phyloP scores from a whole-genome alignment of 1,284 basidiomycete genomes.

The Ceratobasidium theobromae region DNA sequence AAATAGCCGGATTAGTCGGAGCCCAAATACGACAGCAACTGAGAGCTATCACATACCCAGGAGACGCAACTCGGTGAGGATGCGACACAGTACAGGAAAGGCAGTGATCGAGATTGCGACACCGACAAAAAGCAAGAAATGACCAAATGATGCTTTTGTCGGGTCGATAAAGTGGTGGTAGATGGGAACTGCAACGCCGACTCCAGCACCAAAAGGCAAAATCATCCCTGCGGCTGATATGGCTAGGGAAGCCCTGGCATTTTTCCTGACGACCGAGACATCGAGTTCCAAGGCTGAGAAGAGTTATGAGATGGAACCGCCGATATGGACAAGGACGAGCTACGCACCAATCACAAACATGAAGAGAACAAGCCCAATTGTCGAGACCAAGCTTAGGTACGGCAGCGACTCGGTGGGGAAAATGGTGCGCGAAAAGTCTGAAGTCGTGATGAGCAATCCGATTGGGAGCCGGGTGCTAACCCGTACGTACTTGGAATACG shows the following conservation, averaged over 20 bases:
- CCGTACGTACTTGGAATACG: conserved; percentile 52
- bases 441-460: conserved; percentile 55
- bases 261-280: conserved; percentile 57
- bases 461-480: conserved; percentile 36
- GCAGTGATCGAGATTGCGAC: conserved; percentile 88
- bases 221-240: conserved; percentile 60
- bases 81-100: conserved; percentile 77
- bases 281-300: conserved; percentile 59
- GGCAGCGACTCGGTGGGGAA: conserved; percentile 75
- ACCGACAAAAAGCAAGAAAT: conserved; percentile 70
- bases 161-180: conserved; percentile 61
- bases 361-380: conserved; percentile 87
- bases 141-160: conserved; percentile 56
- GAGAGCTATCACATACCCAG: conserved; percentile 46
- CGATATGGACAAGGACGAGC: background rate
- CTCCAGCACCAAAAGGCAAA: conserved; percentile 67
- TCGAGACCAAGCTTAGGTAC: conserved; percentile 78
- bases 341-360: conserved; percentile 89
- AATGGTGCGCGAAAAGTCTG: conserved; percentile 65
- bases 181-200: conserved; percentile 61
- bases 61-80: conserved; percentile 50
- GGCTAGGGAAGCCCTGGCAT: conserved; percentile 48
- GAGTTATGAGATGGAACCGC: background rate
- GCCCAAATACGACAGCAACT: conserved; percentile 38
- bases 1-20: conserved; percentile 55